Evolutionary conservation across 495 filamentous ascomycete species (phyloP).

Genomic region (Letharia lupina): DNA sequence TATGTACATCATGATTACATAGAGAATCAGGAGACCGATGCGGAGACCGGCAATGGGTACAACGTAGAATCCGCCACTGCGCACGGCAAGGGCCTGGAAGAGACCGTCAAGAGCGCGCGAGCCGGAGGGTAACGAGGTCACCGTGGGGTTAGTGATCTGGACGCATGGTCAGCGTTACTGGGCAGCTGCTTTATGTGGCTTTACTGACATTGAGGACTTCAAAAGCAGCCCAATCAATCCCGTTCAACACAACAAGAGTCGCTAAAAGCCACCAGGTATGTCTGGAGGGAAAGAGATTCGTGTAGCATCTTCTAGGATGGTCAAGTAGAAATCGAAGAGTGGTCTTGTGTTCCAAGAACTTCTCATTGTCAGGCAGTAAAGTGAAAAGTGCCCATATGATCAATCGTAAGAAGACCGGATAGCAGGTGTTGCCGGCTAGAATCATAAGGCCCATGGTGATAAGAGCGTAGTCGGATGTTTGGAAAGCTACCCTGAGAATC

Average conservation of each 20-base stretch:
- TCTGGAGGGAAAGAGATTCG: conserved; percentile 67
- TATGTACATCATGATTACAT: conserved; percentile 91
- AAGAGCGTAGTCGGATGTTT: conserved; percentile 57
- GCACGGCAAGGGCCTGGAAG: conserved; percentile 77
- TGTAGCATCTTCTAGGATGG: conserved; percentile 64
- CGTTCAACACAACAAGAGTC: conserved; percentile 66
- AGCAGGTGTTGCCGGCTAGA: conserved; percentile 74
- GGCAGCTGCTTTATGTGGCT: not conserved
- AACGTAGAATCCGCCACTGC: conserved; percentile 77
- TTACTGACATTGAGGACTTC: conserved; percentile 53
- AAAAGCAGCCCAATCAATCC: conserved; percentile 73
- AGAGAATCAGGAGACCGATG: conserved; percentile 67
- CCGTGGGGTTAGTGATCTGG: conserved; percentile 53
- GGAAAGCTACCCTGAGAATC: conserved; percentile 44
- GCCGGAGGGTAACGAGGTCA: conserved; percentile 47
- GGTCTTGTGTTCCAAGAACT: conserved; percentile 42
- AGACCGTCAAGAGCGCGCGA: conserved; percentile 66
- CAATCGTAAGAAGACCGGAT: conserved; percentile 71
- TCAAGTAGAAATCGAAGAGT: conserved; percentile 67
- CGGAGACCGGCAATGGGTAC: conserved; percentile 61
- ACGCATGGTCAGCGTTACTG: not conserved
- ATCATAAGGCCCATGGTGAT: conserved; percentile 70
- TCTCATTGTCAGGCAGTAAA: conserved; percentile 36
- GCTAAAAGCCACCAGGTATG: conserved; percentile 76
- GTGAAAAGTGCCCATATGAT: conserved; percentile 57